phyloP scores from a whole-genome alignment of 2,329 filamentous ascomycete species.

The Chaetomiaceae sp. region DNA sequence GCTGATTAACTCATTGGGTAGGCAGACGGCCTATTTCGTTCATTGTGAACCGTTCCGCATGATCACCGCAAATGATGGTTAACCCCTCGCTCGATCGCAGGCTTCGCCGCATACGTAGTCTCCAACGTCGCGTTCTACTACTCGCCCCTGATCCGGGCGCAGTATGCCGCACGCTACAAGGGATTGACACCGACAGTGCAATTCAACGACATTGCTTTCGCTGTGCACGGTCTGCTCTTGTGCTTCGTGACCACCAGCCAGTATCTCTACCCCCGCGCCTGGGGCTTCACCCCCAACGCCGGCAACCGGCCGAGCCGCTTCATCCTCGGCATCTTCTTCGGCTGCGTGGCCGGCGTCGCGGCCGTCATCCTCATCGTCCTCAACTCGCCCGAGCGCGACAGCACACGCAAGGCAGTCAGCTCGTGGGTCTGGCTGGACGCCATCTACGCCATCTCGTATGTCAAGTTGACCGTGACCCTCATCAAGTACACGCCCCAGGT shows the following conservation, averaged over 20 bases:
- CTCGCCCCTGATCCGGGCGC: slow-evolving; percentile 66
- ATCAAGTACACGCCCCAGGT: slow-evolving; percentile 92
- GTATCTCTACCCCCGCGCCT: slow-evolving; percentile 62
- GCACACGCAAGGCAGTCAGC: slow-evolving; percentile 34
- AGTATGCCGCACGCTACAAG: slow-evolving; percentile 77
- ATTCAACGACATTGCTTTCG: slow-evolving; percentile 86
- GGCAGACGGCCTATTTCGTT: not conserved
- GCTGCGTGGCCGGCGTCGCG: slow-evolving; percentile 57
- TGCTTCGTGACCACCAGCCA: slow-evolving; percentile 71
- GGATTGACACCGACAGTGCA: slow-evolving; percentile 76
- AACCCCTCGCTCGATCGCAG: slow-evolving; percentile 29
- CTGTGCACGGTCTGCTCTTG: slow-evolving; percentile 69
- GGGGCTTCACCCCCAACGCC: slow-evolving; percentile 64
- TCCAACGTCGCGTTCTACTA: slow-evolving; percentile 73
- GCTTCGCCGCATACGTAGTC: slow-evolving; percentile 68
- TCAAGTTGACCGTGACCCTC: slow-evolving; percentile 82
- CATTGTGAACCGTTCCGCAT: no score
- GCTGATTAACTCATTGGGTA: slow-evolving; percentile 60
- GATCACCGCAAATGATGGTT: no score
- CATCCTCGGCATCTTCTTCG: slow-evolving; percentile 64
- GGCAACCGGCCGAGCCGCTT: slow-evolving; percentile 51
- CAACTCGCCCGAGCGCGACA: slow-evolving; percentile 29
- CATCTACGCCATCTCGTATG: slow-evolving; percentile 68
- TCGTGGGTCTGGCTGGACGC: slow-evolving; percentile 58
- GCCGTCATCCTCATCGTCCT: slow-evolving; percentile 43